Percentiles rank a stretch among this genome's conserved stretches.
Conservation (phyloP, 2,329 filamentous ascomycete species). For the Aspergillus phoenicis region DNA sequence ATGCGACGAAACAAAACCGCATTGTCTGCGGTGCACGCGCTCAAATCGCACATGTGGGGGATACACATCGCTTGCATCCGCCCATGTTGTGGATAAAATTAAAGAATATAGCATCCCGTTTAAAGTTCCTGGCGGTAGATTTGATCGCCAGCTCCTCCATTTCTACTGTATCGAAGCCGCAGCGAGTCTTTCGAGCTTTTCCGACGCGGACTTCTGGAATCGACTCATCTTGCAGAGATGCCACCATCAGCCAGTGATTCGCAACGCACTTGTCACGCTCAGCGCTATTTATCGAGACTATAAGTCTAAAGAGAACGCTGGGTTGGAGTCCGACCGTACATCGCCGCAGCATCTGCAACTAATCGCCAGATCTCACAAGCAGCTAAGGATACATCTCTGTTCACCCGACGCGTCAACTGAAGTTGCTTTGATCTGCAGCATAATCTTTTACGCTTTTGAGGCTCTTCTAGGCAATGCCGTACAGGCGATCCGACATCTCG, state of each 20-base stretch:
- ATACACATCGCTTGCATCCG: not conserved
- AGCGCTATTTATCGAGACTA: constrained; percentile 25
- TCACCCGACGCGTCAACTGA: constrained; percentile 21
- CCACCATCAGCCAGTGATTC: constrained; percentile 26
- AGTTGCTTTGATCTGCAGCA: constrained; percentile 29
- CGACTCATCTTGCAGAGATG: constrained; percentile 23
- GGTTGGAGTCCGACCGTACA: not conserved
- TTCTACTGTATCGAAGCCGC: constrained; percentile 27
- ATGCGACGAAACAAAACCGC: constrained; percentile 16
- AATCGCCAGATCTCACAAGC: constrained; percentile 29
- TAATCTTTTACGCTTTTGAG: constrained; percentile 31
- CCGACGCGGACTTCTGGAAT: constrained; percentile 25
- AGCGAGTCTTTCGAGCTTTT: constrained; percentile 20
- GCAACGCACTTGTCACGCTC: constrained; percentile 24
- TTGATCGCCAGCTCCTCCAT: constrained; percentile 28
- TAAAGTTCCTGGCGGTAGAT: constrained; percentile 27
- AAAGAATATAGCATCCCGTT: constrained; percentile 27
- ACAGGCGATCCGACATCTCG: constrained; percentile 29
- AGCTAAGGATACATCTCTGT: constrained; percentile 25
- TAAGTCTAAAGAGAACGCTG: not conserved
- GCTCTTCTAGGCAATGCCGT: constrained; percentile 25
- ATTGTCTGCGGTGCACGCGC: constrained; percentile 13
- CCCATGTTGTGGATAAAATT: constrained; percentile 3
- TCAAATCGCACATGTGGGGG: constrained; percentile 8
- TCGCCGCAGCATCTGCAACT: constrained; percentile 13